Percentiles rank a stretch among this genome's conserved stretches.
phyloP scores from a whole-genome alignment of 306 rosid species.

The Castanea sativa region DNA sequence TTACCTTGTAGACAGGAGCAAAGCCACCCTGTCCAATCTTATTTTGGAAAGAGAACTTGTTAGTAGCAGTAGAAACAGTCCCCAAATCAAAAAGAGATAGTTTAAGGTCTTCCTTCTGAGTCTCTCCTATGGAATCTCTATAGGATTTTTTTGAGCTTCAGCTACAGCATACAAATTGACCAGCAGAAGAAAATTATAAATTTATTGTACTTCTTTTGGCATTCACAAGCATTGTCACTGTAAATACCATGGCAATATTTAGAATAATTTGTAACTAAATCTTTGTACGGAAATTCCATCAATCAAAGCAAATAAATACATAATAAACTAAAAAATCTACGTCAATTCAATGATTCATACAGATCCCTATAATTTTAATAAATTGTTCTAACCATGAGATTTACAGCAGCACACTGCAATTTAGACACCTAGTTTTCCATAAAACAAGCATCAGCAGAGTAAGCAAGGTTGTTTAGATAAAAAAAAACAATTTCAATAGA shows the following conservation, averaged over 20 bases:
- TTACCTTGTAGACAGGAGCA: slow-evolving; percentile 45
- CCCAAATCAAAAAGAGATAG: slow-evolving; percentile 33
- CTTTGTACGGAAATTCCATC: too few species aligned
- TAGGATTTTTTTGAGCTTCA: neutral
- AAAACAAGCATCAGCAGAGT: neutral
- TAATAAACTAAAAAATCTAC: neutral
- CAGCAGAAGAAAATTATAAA: neutral
- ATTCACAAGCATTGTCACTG: neutral
- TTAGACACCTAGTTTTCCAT: neutral
- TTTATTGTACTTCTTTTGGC: neutral
- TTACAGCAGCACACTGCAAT: too few species aligned
- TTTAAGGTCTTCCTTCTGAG: slow-evolving; percentile 16
- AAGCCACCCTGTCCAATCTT: slow-evolving; percentile 55
- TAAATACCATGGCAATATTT: neutral
- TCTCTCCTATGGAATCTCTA: neutral
- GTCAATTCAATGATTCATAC: neutral
- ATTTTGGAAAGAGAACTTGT: slow-evolving; percentile 28
- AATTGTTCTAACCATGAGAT: neutral
- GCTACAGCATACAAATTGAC: neutral
- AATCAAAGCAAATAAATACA: too few species aligned
- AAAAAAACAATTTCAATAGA: neutral
- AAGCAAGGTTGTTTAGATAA: neutral
- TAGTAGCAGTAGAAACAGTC: slow-evolving; percentile 38
- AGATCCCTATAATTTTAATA: neutral
- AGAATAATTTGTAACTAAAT: too few species aligned